These are phyloP conservation scores for Annulohypoxylon bovei DNA, from an alignment of 495 filamentous ascomycete genomes.

Conservation along the genomic window DNA sequence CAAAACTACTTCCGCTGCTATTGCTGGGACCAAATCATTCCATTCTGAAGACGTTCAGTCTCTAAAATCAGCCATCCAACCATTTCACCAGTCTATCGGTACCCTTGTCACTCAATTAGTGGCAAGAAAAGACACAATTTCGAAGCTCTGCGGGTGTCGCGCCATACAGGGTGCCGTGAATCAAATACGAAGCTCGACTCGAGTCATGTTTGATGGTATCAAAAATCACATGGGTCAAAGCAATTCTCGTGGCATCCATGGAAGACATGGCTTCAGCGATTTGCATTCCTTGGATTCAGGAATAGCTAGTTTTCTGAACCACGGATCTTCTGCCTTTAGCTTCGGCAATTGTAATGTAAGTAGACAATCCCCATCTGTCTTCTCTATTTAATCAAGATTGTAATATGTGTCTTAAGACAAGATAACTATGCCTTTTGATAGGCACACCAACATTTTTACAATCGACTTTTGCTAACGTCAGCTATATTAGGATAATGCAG, in stretches of 20 bases:
- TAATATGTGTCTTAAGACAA: neutral
- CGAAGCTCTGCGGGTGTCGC: conserved; percentile 31
- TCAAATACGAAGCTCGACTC: conserved; percentile 29
- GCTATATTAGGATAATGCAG: conserved; percentile 16
- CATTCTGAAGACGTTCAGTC: conserved; percentile 19
- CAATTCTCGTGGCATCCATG: conserved; percentile 9
- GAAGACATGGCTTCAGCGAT: conserved; percentile 13
- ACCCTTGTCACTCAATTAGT: conserved; percentile 33
- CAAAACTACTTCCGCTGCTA: conserved; percentile 11
- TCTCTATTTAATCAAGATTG: neutral
- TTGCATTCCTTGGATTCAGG: conserved; percentile 33
- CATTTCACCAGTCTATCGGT: conserved; percentile 31
- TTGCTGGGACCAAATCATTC: conserved; percentile 8
- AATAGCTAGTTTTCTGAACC: conserved; percentile 32
- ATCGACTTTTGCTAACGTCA: conserved; percentile 9
- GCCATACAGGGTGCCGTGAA: conserved; percentile 25
- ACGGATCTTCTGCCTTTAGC: conserved; percentile 30
- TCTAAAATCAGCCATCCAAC: conserved; percentile 26
- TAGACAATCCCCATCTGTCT: neutral
- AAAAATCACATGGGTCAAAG: conserved; percentile 8
- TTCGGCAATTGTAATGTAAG: conserved; percentile 36
- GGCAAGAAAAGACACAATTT: conserved; percentile 22
- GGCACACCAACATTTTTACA: neutral
- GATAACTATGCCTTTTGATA: neutral
- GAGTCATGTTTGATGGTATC: conserved; percentile 34